Evolutionary conservation across 208 protist species (phyloP).

Genomic region (Angomonas ambiguus): DNA sequence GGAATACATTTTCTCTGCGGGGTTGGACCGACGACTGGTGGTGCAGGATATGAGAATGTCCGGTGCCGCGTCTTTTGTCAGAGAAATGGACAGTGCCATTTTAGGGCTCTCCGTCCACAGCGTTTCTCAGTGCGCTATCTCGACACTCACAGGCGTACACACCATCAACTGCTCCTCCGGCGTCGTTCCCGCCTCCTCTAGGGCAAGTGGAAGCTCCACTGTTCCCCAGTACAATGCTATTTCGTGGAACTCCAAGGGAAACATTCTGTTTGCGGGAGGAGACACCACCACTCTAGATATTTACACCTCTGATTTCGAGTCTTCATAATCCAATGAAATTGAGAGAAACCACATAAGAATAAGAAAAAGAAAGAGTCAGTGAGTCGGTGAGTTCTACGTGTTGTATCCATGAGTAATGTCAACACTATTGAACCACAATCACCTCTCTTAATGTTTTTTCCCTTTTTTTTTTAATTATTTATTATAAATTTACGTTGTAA

Average conservation of each 20-base stretch:
- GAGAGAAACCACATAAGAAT: too few species aligned
- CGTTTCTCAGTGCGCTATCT: constrained; percentile 70
- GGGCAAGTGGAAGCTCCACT: constrained; percentile 46
- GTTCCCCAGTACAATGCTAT: constrained; percentile 73
- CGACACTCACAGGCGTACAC: constrained; percentile 78
- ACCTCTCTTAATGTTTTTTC: constrained; percentile 1
- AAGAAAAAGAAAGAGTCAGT: too few species aligned
- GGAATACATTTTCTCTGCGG: constrained; percentile 77
- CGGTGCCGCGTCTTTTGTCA: constrained; percentile 20
- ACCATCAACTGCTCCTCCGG: constrained; percentile 65
- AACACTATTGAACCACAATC: too few species aligned
- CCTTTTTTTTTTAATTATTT: constrained; percentile 15
- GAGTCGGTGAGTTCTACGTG: too few species aligned
- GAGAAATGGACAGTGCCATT: constrained; percentile 80
- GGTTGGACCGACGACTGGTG: constrained; percentile 72
- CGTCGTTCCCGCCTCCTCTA: constrained; percentile 34
- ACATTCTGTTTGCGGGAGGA: constrained; percentile 68
- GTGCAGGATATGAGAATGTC: constrained; percentile 79
- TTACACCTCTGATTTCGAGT: constrained; percentile 29
- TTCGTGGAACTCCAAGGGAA: constrained; percentile 66
- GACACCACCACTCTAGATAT: constrained; percentile 72
- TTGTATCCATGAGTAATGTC: too few species aligned
- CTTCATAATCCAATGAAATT: too few species aligned
- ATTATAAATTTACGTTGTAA: constrained; percentile 6
- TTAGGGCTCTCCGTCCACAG: constrained; percentile 64